Evolutionary conservation across 179 eudicot genomes (phyloP), one percentile per base, ranked within the genome.

Genomic region (Corrigiola litoralis): DNA sequence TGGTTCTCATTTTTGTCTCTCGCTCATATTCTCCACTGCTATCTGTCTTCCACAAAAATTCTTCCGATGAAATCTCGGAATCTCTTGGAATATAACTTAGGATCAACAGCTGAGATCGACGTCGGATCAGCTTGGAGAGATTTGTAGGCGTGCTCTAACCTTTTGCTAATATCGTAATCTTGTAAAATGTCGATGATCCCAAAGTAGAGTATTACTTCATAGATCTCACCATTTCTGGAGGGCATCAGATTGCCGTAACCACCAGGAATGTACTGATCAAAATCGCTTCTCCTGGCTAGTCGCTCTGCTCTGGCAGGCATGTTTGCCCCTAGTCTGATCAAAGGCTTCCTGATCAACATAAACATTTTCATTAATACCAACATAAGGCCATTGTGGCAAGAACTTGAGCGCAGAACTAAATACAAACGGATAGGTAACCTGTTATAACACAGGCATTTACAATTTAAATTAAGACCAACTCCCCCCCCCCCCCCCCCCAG

Each of bases 251-350:
- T 78, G 27, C 80, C 67, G 5, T 61, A 79, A 10, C 91, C 77
- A 17, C 87, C 86, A 0, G 84, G 85, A 45, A 72, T 72, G 69
- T 76, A 80, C 67, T 92, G 96, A 58, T 89, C 97, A 5, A 84
- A 85, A 63, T 92, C 92, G 8, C 95, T 87, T 73, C 80, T 80
- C 56, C 90, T 75, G 20, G 81, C 87, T 61, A 87, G 69, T 62
- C 79, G 68, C 70, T 92, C 96, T 18, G 95, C 98, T 65, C 85
- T 88, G 17, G 90, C 97, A 13, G 98, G 98, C 98, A 90, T 92
- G 81, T 90, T 87, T 20, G 96, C 90, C 25, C 98, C 98, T 51
- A 92, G 81, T 38, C 90, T 78, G 59, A 92, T 86, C 78, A 86
- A 77, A 1, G 92, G 89, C 70, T 86, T 92, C 85, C 98, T 90